Evolutionary conservation across 1,284 basidiomycete species (phyloP).

Genomic region (Moesziomyces sp.): DNA sequence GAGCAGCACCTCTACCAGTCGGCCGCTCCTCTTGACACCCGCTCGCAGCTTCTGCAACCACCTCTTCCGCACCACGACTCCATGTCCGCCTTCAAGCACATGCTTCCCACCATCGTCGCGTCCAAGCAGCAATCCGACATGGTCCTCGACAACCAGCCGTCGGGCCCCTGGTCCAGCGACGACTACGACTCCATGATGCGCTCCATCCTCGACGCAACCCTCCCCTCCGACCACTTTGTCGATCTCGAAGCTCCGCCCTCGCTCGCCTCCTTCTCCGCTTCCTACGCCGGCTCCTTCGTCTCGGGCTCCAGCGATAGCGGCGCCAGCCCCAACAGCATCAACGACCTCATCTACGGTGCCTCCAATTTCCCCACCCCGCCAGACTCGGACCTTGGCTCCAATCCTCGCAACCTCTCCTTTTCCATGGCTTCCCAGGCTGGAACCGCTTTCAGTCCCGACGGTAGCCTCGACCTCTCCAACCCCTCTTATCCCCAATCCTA

Average conservation of each 20-base stretch:
- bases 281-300: slow-evolving; percentile 41
- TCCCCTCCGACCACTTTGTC: slow-evolving; percentile 27
- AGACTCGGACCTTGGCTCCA: slow-evolving; percentile 30
- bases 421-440: slow-evolving; percentile 21
- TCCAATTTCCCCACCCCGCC: slow-evolving; percentile 47
- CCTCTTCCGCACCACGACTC: slow-evolving; percentile 33
- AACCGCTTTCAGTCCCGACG: slow-evolving; percentile 23
- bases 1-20: slow-evolving; percentile 23
- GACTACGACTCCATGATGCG: slow-evolving; percentile 53
- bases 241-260: slow-evolving; percentile 39
- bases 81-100: slow-evolving; percentile 27
- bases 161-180: slow-evolving; percentile 42
- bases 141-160: slow-evolving; percentile 23
- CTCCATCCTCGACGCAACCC: slow-evolving; percentile 37
- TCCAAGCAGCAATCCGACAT: slow-evolving; percentile 23
- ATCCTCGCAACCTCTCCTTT: slow-evolving; percentile 33
- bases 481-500: slow-evolving; percentile 24
- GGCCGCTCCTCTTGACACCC: slow-evolving; percentile 12
- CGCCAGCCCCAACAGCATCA: slow-evolving; percentile 49
- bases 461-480: slow-evolving; percentile 19
- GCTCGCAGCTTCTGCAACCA: slow-evolving; percentile 23
- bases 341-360: slow-evolving; percentile 53
- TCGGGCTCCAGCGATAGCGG: slow-evolving; percentile 48
- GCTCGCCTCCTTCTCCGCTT: slow-evolving; percentile 38
- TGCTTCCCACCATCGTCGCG: slow-evolving; percentile 25